Conservation (phyloP, 805 yeast species). For the Torulaspora quercuum region DNA sequence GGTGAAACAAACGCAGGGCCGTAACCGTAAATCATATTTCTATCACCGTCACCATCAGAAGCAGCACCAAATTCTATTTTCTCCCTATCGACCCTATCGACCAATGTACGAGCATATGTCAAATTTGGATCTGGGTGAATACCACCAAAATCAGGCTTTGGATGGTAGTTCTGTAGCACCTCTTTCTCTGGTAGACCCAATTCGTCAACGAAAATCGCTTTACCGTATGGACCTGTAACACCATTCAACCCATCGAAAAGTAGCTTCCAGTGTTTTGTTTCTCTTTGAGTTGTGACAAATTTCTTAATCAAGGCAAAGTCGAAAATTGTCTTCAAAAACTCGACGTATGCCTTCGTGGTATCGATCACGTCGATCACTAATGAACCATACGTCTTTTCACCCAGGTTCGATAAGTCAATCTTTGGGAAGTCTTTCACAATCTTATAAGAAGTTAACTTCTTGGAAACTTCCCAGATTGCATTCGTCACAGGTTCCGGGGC, state of each 20-base stretch:
- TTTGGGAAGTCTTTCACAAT: constrained; percentile 54
- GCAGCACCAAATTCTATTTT: constrained; percentile 94
- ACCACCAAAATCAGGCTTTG: constrained; percentile 93
- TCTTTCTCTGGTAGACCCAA: constrained; percentile 64
- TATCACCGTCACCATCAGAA: constrained; percentile 98
- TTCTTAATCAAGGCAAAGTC: constrained; percentile 77
- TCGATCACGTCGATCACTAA: constrained; percentile 79
- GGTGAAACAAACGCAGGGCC: constrained; percentile 89
- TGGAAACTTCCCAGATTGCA: constrained; percentile 71
- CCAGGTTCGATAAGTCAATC: constrained; percentile 62
- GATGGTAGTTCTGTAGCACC: constrained; percentile 73
- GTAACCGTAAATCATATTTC: constrained; percentile 97
- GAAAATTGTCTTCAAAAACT: constrained; percentile 76
- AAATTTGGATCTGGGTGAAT: constrained; percentile 97
- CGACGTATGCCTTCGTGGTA: constrained; percentile 72
- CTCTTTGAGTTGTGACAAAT: constrained; percentile 53
- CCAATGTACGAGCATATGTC: constrained; percentile 87
- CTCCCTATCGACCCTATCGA: constrained; percentile 76
- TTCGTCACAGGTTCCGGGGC: constrained; percentile 95
- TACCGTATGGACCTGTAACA: constrained; percentile 95
- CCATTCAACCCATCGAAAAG: constrained; percentile 91
- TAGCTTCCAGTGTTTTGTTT: constrained; percentile 59
- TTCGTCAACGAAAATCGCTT: constrained; percentile 76
- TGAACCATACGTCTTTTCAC: constrained; percentile 51
- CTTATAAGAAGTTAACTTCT: constrained; percentile 56